phyloP scores from a whole-genome alignment of 2,329 filamentous ascomycete genomes.

The Berkeleyomyces rouxiae region DNA sequence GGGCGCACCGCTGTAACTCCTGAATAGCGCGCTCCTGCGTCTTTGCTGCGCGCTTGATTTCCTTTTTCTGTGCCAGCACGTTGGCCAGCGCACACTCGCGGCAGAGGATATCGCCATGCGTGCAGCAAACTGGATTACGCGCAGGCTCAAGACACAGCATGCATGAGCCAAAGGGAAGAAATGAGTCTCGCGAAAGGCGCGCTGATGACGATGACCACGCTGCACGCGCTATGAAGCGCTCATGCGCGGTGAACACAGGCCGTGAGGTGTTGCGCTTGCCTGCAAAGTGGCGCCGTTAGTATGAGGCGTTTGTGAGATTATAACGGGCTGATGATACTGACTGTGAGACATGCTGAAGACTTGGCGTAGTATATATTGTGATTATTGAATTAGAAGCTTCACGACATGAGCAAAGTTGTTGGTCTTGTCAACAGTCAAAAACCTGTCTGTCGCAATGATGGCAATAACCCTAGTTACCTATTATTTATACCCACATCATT shows the following conservation, averaged over 20 bases:
- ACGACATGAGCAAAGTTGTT: not conserved
- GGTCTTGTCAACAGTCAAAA: too few species aligned
- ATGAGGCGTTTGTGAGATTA: not conserved
- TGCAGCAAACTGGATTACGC: constrained; percentile 67
- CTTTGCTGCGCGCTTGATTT: constrained; percentile 68
- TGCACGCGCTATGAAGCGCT: constrained; percentile 64
- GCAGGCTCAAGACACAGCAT: constrained; percentile 71
- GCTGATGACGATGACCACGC: constrained; percentile 70
- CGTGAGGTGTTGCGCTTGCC: constrained; percentile 82
- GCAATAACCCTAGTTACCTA: not conserved
- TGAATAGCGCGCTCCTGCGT: constrained; percentile 30
- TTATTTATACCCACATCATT: not conserved
- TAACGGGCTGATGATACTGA: constrained; percentile 19
- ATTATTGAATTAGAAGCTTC: not conserved
- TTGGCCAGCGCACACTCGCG: constrained; percentile 85
- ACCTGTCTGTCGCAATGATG: too few species aligned
- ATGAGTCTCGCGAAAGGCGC: constrained; percentile 78
- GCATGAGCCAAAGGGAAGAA: constrained; percentile 80
- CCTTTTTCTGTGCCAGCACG: constrained; percentile 78
- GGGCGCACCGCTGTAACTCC: constrained; percentile 23
- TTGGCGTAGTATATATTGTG: not conserved
- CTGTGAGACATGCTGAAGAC: constrained; percentile 32
- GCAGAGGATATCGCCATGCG: constrained; percentile 80
- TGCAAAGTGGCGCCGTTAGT: constrained; percentile 17
- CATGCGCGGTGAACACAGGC: constrained; percentile 85